Evolutionary conservation across 192 early-diverging fungal species (phyloP), one percentile per base, ranked within the genome.

Genomic region (Coemansia sp.): DNA sequence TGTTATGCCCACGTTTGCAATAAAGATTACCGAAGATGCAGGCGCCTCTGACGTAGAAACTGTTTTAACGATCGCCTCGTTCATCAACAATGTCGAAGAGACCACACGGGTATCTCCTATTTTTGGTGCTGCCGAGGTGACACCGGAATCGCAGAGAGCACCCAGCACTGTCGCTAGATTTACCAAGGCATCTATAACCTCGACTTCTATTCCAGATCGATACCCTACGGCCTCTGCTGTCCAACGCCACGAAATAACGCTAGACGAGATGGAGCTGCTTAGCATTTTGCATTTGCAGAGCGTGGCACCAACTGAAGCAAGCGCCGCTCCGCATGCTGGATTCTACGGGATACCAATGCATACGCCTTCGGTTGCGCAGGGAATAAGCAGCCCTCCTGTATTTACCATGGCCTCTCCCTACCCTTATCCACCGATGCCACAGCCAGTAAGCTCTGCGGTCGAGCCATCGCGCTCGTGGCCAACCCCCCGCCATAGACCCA

Each of bases 1-100:
- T 38, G 63, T 80, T 24, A n/a, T 80, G 59, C 77, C 77, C 5
- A 80, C 77, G 6, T 71, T 80, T 34, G 77, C 65, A 15, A 52
- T 80, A 24, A 67, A 44, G 38, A 62, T 80, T 20, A 80, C 77
- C 5, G 72, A 75, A 24, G 66, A 72, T 30, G n/a, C 65, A 14
- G 45, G 36, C 33, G 41, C 51, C 12, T 34, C 59, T 16, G 38
- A 65, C 41, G 30, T 58, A 2, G 67, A 66, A 16, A 72, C 77
- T 0, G 77, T 75, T 5, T 44, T 80, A 35, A 53, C 65, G 11
- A 68, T 79, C 12, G 77, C 62, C 51, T 62, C 57, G 5, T 59
- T 59, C 24, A 52, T 64, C 33, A 52, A 52, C 34, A 20, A 20
- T 18, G 6, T n/a, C 7, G 18, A 34, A n/a, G 57, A 59, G 35